Percentiles rank a stretch among this genome's conserved stretches.
Evolutionary conservation across 2,329 filamentous ascomycete species (phyloP).

Genomic region (Ascochyta fabae): DNA sequence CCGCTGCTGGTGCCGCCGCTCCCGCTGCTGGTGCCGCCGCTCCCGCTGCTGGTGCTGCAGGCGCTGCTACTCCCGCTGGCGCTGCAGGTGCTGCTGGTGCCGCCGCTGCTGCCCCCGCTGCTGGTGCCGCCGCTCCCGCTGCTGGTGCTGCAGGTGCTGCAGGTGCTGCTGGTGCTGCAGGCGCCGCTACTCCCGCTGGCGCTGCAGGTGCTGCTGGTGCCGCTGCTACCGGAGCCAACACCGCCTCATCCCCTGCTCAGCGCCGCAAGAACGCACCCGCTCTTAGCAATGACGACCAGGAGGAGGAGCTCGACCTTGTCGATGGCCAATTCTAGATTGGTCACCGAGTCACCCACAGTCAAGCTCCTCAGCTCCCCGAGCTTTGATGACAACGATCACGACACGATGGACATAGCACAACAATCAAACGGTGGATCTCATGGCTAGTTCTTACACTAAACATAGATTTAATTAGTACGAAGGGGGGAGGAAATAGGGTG

Average conservation of each 20-base stretch:
- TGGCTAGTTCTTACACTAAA: constrained; percentile 1
- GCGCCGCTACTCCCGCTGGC: not conserved
- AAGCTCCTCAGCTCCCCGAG: constrained; percentile 8
- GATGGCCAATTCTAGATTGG: constrained; percentile 22
- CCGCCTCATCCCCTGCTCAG: constrained; percentile 15
- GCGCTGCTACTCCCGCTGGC: constrained; percentile 8
- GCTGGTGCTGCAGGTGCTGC: constrained; percentile 5
- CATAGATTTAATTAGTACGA: constrained; percentile 2
- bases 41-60: constrained; percentile 3
- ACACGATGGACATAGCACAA: not conserved
- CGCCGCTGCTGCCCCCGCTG: no score
- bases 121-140: no score
- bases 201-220: constrained; percentile 9
- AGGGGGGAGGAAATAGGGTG: not conserved
- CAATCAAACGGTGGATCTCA: constrained; percentile 1
- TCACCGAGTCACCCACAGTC: not conserved
- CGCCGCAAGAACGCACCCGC: constrained; percentile 19
- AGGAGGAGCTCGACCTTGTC: constrained; percentile 43
- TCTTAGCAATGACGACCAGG: constrained; percentile 45
- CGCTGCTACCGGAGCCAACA: constrained; percentile 10
- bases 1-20: constrained; percentile 13
- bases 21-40: constrained; percentile 7
- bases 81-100: constrained; percentile 14
- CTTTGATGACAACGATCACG: not conserved
- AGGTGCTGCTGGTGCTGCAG: not conserved